Conservation (phyloP, 2,329 filamentous ascomycete species). For the Diaporthe aspalathi region DNA sequence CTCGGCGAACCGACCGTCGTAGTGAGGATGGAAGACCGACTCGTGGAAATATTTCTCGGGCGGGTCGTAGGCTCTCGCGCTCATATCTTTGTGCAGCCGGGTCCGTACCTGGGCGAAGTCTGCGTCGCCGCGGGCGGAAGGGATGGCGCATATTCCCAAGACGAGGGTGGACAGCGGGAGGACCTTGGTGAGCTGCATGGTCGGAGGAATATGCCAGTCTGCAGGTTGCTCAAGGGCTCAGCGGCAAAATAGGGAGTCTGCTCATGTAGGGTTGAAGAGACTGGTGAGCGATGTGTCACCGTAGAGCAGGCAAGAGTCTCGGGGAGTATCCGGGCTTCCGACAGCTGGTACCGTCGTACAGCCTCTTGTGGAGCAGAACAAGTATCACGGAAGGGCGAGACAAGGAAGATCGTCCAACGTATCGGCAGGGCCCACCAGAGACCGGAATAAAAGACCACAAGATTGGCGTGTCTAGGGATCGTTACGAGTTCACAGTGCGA, state of each 20-base stretch:
- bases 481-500: neutral
- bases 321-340: neutral
- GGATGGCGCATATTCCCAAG: slow-evolving; percentile 31
- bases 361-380: neutral
- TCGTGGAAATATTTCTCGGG: slow-evolving; percentile 52
- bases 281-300: neutral
- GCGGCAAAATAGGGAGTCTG: neutral
- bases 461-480: neutral
- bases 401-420: slow-evolving; percentile 1
- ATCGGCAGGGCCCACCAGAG: neutral
- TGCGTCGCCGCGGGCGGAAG: slow-evolving; percentile 36
- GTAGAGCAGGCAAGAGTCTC: neutral
- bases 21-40: slow-evolving; percentile 51
- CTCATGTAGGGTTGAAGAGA: neutral
- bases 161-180: slow-evolving; percentile 35
- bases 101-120: slow-evolving; percentile 41
- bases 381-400: neutral
- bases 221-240: neutral
- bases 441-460: neutral
- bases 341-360: slow-evolving; percentile 12
- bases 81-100: slow-evolving; percentile 44
- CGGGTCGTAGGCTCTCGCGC: slow-evolving; percentile 22
- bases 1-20: slow-evolving; percentile 54
- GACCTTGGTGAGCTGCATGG: slow-evolving; percentile 38
- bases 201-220: slow-evolving; percentile 12